Conservation (phyloP, 768 basidiomycete genomes). For the Leccinum arenicola region DNA sequence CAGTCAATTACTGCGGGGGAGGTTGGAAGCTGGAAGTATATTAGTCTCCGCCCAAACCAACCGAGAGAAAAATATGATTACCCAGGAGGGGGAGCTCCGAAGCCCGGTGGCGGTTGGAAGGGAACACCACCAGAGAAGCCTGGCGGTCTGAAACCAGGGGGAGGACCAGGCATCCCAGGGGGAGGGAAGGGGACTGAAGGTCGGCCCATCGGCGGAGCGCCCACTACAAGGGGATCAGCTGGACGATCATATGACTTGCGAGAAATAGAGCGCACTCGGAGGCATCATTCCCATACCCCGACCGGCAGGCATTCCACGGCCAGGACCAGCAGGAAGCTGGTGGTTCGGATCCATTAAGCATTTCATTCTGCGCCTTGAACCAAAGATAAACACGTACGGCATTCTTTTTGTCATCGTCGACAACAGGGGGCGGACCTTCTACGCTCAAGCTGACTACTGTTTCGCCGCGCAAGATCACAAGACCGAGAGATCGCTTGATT, state of each 20-base stretch:
- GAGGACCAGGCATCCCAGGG: conserved; percentile 55
- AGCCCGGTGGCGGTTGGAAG: conserved; percentile 79
- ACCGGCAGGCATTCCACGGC: conserved; percentile 93
- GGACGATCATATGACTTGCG: conserved; percentile 15
- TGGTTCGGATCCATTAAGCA: conserved; percentile 19
- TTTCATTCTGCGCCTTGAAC: conserved; percentile 1
- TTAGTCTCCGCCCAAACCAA: conserved; percentile 5
- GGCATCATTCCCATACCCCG: conserved; percentile 97
- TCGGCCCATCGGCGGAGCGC: conserved; percentile 56
- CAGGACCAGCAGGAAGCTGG: conserved; percentile 85
- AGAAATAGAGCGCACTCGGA: conserved; percentile 52
- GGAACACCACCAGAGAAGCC: conserved; percentile 82
- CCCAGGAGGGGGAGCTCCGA: conserved; percentile 83
- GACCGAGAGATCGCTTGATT: conserved; percentile 93
- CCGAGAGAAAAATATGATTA: conserved; percentile 35
- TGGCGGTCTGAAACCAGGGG: conserved; percentile 82
- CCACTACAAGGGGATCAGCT: conserved; percentile 42
- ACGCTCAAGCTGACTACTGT: conserved; percentile 93
- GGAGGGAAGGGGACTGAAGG: conserved; percentile 61
- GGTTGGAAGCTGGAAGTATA: conserved; percentile 42
- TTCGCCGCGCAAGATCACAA: conserved; percentile 95
- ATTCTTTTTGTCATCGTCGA: conserved; percentile 87
- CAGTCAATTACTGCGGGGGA: conserved; percentile 38
- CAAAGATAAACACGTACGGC: conserved; percentile 45
- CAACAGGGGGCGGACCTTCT: conserved; percentile 91